Conservation (phyloP, 805 yeast genomes). For the Kazachstania taianensis region DNA sequence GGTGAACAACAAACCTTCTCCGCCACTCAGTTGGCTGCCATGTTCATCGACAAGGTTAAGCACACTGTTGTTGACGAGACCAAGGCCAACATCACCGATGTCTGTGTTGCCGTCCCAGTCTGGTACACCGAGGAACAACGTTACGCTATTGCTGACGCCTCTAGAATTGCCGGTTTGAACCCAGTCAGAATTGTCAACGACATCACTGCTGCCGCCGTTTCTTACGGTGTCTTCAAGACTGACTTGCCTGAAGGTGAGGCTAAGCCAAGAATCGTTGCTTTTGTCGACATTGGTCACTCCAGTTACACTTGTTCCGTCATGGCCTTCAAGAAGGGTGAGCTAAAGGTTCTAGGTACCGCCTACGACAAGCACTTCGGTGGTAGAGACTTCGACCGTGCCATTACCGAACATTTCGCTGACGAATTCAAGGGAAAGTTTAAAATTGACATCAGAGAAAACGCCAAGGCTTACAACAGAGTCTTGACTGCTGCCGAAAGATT, state of each 20-base stretch:
- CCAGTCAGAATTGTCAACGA: conserved; percentile 98
- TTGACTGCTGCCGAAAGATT: conserved; percentile 84
- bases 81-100: conserved; percentile 66
- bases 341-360: conserved; percentile 85
- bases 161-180: conserved; percentile 90
- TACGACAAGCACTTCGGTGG: conserved; percentile 97
- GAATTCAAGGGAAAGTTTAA: conserved; percentile 87
- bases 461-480: conserved; percentile 92
- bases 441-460: conserved; percentile 82
- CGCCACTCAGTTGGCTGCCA: conserved; percentile 85
- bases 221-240: conserved; percentile 97
- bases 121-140: conserved; percentile 98
- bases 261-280: conserved; percentile 79
- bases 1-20: conserved; percentile 73
- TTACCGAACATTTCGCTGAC: conserved; percentile 89
- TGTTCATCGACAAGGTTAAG: conserved; percentile 89
- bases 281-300: conserved; percentile 95
- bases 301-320: conserved; percentile 84
- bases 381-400: conserved; percentile 88
- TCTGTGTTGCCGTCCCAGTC: conserved; percentile 88
- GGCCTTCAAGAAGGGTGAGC: conserved; percentile 91
- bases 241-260: conserved; percentile 81
- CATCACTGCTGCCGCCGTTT: conserved; percentile 96
- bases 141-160: conserved; percentile 92
- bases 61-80: conserved; percentile 72